Evolutionary conservation across 371 early-diverging fungal species (phyloP).

Genomic region (Sporodiniella umbellata): DNA sequence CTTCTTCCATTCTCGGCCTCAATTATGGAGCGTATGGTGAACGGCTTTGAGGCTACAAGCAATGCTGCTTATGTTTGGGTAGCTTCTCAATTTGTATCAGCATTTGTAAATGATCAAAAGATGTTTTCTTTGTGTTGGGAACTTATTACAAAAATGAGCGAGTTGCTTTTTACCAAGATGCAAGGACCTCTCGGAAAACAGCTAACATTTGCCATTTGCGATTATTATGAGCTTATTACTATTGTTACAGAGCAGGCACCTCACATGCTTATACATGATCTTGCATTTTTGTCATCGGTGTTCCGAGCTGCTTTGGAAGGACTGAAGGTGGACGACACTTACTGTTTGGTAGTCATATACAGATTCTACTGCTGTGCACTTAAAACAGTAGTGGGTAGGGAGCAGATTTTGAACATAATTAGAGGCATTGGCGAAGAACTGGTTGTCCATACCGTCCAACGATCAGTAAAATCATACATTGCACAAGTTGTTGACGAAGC

Average conservation of each 20-base stretch:
- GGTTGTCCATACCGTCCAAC: slow-evolving; percentile 34
- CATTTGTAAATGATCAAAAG: slow-evolving; percentile 28
- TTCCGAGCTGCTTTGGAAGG: slow-evolving; percentile 66
- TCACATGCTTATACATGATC: slow-evolving; percentile 44
- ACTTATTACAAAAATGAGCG: slow-evolving; percentile 9
- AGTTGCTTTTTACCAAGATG: slow-evolving; percentile 11
- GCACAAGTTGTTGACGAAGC: slow-evolving; percentile 29
- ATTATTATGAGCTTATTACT: slow-evolving; percentile 61
- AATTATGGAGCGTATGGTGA: slow-evolving; percentile 54
- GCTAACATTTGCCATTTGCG: slow-evolving; percentile 69
- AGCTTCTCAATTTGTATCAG: slow-evolving; percentile 39
- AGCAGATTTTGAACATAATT: slow-evolving; percentile 28
- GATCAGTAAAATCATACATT: too few species aligned
- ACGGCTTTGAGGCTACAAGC: slow-evolving; percentile 61
- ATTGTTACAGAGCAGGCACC: slow-evolving; percentile 59
- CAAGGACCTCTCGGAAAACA: slow-evolving; percentile 38
- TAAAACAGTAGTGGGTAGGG: background rate
- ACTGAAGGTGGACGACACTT: slow-evolving; percentile 56
- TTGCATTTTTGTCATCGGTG: slow-evolving; percentile 29
- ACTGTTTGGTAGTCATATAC: slow-evolving; percentile 60
- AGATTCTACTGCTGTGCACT: slow-evolving; percentile 41
- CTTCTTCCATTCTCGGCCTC: slow-evolving; percentile 54
- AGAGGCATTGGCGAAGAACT: slow-evolving; percentile 27
- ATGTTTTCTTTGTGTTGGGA: slow-evolving; percentile 10
- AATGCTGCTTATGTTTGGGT: slow-evolving; percentile 80